phyloP scores from a whole-genome alignment of 148 eudicot genomes.

The Dianthus caryophyllus region DNA sequence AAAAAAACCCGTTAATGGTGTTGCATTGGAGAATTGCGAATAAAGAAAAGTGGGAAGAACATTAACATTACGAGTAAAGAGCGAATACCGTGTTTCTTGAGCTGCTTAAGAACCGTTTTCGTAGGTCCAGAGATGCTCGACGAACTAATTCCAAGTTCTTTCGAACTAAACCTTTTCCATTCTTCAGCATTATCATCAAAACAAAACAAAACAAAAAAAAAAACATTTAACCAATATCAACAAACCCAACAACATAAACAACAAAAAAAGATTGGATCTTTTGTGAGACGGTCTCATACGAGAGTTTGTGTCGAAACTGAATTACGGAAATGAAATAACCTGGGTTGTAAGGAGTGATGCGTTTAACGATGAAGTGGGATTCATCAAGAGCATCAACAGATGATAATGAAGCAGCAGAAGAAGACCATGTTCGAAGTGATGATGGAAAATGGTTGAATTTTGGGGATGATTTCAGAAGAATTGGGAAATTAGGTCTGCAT shows the following conservation, averaged over 20 bases:
- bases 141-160: constrained; percentile 61
- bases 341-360: neutral
- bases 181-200: constrained; percentile 14
- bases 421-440: constrained; percentile 7
- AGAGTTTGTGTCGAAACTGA: too few relatives aligned
- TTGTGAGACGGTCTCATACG: neutral
- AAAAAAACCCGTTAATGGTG: too few relatives aligned
- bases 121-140: constrained; percentile 58
- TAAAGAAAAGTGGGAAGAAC: too few relatives aligned
- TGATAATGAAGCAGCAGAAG: too few relatives aligned
- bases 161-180: constrained; percentile 69
- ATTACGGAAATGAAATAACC: neutral
- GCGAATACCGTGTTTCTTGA: constrained; percentile 51
- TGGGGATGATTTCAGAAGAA: constrained; percentile 26
- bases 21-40: too few relatives aligned
- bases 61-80: neutral
- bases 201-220: neutral
- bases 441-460: constrained; percentile 14
- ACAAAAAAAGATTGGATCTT: neutral
- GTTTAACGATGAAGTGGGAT: constrained; percentile 6
- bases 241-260: neutral
- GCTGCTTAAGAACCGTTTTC: constrained; percentile 54
- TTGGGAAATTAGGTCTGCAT: constrained; percentile 18
- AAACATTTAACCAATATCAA: too few relatives aligned
- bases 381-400: constrained; percentile 23